Percentiles rank a stretch among this genome's conserved stretches.
Evolutionary conservation across 2,329 filamentous ascomycete species (phyloP).

Genomic region (Acephala macrosclerotiorum): DNA sequence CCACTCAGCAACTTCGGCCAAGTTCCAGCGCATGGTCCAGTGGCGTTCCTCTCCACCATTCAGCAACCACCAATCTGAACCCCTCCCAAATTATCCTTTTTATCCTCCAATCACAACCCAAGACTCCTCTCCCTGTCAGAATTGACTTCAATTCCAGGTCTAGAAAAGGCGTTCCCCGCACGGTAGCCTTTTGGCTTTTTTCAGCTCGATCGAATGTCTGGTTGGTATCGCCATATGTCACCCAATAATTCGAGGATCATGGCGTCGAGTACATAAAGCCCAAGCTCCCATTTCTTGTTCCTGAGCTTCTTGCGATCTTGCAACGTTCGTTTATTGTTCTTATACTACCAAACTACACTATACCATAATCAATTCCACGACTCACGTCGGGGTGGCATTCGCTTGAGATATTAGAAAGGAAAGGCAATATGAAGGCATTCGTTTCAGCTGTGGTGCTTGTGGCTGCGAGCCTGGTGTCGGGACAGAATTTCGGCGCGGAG

Average conservation of each 20-base stretch:
- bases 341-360: neutral
- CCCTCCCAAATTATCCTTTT: neutral
- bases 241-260: too few relatives aligned
- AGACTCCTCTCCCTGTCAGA: neutral
- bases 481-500: conserved; percentile 48
- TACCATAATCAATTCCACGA: too few relatives aligned
- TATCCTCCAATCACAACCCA: neutral
- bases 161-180: neutral
- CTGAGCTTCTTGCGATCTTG: neutral
- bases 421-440: conserved; percentile 51
- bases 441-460: conserved; percentile 40
- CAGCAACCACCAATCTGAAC: too few relatives aligned
- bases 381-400: too few relatives aligned
- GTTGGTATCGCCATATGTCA: neutral
- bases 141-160: too few relatives aligned
- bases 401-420: neutral
- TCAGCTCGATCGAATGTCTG: neutral
- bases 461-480: conserved; percentile 48
- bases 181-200: neutral
- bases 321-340: neutral
- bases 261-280: neutral
- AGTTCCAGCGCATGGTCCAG: too few relatives aligned
- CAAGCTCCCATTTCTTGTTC: neutral
- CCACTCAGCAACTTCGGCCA: too few relatives aligned
- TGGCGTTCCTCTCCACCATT: too few relatives aligned